Evolutionary conservation across 495 filamentous ascomycete species (phyloP), one percentile per base, ranked within the genome.

Genomic region (Podospora appendiculata): DNA sequence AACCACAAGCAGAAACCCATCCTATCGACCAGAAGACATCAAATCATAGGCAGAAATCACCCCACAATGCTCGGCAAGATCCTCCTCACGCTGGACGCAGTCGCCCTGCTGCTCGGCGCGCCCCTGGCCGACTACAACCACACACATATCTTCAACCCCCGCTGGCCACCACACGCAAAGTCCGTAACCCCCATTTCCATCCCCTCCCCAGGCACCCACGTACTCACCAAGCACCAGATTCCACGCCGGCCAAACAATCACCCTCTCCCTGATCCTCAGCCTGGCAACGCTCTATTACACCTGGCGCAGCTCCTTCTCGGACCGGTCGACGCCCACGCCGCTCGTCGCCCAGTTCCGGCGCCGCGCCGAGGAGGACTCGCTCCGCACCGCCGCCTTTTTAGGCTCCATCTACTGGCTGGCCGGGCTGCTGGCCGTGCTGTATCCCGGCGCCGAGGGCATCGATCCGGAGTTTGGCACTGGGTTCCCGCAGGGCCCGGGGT

Each of bases 191-290:
- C 44, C 19, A 10, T 1, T 12, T 25, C 32, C 9, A 12, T 17
- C 12, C 33, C 14, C 10, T 47, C 8, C 32, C 9, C 4, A 17
- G 2, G 3, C 25, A 32, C 43, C 32, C 41, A 16, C 46, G 47
- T 38, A 53, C 36, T 45, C 38, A 14, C 12, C 13, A 17, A 6
- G 4, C 48, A 25, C 5, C 25, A 75, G 73, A 53, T 82, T 81
- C 60, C 79, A 82, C 61, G 73, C 73, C 51, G 79, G 67, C 13
- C 79, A 81, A 45, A 81, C 77, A 16, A 79, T 81, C 61, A 69
- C 58, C 38, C 67, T 78, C 45, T 73, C 77, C 0, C 52, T 77
- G 0, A 45, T 58, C 17, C 66, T 81, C 2, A 70, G 74, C 41
- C 52, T 71, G 3, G 56, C 68, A 8, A 79, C 77, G 1, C 58